These are phyloP conservation scores for Pogostemon cablin DNA, from an alignment of 257 asterid genomes.

Conservation along the genomic window DNA sequence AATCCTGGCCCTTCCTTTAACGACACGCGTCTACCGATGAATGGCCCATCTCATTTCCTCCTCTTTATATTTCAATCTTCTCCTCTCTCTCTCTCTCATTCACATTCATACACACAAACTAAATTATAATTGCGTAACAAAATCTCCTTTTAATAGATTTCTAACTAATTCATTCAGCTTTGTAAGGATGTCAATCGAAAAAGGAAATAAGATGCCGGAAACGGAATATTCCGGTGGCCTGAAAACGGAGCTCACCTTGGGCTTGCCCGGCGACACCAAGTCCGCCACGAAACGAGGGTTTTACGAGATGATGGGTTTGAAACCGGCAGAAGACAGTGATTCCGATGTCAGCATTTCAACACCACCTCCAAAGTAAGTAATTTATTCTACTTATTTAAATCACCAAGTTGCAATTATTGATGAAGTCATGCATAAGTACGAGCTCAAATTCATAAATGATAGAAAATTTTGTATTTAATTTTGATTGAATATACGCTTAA, in stretches of 20 bases:
- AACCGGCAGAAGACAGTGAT: constrained; percentile 33
- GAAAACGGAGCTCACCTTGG: constrained; percentile 72
- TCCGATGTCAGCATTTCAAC: constrained; percentile 37
- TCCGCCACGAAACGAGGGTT: constrained; percentile 55
- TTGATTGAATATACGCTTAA: too few relatives aligned
- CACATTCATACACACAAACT: constrained; percentile 21
- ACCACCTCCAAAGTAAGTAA: constrained; percentile 55
- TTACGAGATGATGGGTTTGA: constrained; percentile 45
- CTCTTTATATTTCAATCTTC: constrained; percentile 31
- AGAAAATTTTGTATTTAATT: too few relatives aligned
- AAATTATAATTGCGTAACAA: not conserved
- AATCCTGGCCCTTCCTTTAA: constrained; percentile 32
- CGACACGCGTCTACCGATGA: constrained; percentile 33
- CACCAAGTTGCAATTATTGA: too few relatives aligned
- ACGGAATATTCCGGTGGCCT: constrained; percentile 44
- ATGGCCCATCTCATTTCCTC: constrained; percentile 21
- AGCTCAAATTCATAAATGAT: too few relatives aligned
- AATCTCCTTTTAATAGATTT: not conserved
- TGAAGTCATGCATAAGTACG: too few relatives aligned
- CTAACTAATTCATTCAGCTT: not conserved
- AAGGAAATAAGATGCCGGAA: constrained; percentile 29
- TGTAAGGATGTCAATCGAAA: constrained; percentile 30
- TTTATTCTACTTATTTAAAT: not conserved
- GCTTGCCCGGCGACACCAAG: constrained; percentile 58
- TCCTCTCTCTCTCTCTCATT: not conserved